These are phyloP conservation scores for Colletotrichum chrysophilum DNA, from an alignment of 2,329 filamentous ascomycete genomes.

Conservation along the genomic window DNA sequence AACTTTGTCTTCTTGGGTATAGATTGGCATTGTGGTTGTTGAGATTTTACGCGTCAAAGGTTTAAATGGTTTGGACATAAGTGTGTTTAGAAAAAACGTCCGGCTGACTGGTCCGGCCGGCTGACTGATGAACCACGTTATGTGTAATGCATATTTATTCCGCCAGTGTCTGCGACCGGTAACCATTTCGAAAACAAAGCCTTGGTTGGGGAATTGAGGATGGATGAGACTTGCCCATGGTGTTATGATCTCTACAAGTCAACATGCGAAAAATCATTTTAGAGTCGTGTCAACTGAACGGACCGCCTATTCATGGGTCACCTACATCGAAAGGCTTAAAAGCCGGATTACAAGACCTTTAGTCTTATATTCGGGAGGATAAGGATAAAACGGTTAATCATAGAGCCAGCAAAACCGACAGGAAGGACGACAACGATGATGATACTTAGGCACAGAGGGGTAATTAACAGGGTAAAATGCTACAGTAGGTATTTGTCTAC, in stretches of 20 bases:
- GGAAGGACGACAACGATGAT: background rate
- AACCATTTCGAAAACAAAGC: background rate
- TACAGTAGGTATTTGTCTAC: fast-evolving
- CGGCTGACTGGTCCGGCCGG: no score
- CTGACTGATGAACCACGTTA: no score
- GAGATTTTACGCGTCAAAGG: no score
- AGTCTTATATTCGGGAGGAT: background rate
- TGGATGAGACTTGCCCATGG: background rate
- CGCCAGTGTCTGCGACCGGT: background rate
- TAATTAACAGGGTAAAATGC: background rate
- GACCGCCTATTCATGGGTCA: background rate
- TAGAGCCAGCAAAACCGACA: background rate
- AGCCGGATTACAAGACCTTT: background rate
- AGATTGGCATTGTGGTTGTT: no score
- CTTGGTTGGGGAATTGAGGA: background rate
- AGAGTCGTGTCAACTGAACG: background rate
- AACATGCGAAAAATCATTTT: no score
- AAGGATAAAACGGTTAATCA: background rate
- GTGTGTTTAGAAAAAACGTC: no score
- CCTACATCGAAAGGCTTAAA: background rate
- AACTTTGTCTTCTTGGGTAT: no score
- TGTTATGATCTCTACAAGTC: no score
- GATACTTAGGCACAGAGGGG: background rate
- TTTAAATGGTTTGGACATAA: no score
- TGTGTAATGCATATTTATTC: background rate